Base-by-base conservation (phyloP, 2,329 filamentous ascomycete genomes). In the Fusarium nelsonii region DNA sequence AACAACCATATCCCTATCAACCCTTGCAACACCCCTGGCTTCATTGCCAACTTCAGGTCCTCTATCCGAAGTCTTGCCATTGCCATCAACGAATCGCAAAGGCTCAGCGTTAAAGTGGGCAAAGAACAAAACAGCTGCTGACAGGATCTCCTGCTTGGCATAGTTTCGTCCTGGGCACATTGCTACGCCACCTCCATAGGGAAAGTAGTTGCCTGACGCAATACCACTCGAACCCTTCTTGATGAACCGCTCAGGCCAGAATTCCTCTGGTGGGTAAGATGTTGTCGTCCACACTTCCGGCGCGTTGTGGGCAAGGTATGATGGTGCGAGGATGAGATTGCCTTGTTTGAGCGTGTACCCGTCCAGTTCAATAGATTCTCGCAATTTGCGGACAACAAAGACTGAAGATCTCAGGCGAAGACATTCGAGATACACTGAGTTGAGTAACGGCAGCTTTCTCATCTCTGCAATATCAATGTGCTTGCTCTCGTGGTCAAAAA, bases 101-200 rank as follows among this genome's bases (percentile, higher is more conserved):
- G 68, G 65, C 40, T 71, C 50, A 6, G 74, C 52, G 12, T 75
- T 56, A 23, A 74, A 74, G 2, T 61, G 52, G 7, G 65, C 49
- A 36, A 71, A 60, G 54, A 64, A 62, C 0, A 75, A n/a, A 14
- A 64, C 69, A 2, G 68, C 66, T 30, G 70, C 63, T 12, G 65
- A 66, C 11, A 74, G 37, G 10, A 75, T 74, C 61, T 75, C 73
- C 44, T 72, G 73, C 58, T 74, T 75, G 8, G 73, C 73, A 30
- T 73, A 75, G 20, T 74, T 67, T 4, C 73, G 61, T 2, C 73
- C 73, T 1, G 73, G 73, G n/a, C 73, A 75, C 68, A 75, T 75
- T 4, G 69, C 71, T 16, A 59, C 63, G 3, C 73, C 73, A 3
- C 73, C 73, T 16, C 73, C 73, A 11, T 74, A 75, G 7, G 73